Base-by-base conservation (phyloP, 306 rosid species). In the Cercis canadensis region DNA sequence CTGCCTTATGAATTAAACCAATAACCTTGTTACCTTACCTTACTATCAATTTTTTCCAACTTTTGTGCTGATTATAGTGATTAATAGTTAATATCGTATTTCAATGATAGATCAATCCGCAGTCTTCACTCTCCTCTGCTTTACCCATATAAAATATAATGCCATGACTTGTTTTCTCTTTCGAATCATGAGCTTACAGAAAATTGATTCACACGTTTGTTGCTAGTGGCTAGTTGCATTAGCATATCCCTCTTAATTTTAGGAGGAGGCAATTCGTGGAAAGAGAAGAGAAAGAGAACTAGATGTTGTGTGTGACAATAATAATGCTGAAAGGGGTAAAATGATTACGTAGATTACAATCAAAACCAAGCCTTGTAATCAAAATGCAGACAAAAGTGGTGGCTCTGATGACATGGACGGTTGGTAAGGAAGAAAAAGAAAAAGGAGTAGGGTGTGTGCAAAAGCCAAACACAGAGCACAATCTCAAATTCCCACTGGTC, bases 381-480 rank as follows among this genome's bases (percentile, higher is more conserved):
- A 69, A 79, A 75, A 65, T 67, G 75, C 18, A 72, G 80, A 78
- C 87, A 85, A 85, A 84, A 57, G 63, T 65, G 73, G 76, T 75
- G 80, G 70, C 62, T 80, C 68, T 65, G 52, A 56, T 57, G 84
- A 78, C 82, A 89, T 80, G 86, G 77, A 65, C 63, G 84, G 76
- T 70, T 68, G 85, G 76, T 65, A 58, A 61, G 79, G 49, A 67
- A 24, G 69, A 62, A 72, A 81, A 77, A 69, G 5, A 56, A 46
- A 72, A 65, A 54, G 46, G 49, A 43, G 69, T 64, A 8, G 15
- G 5, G 69, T 73, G 65, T 24, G 75, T 74, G 69, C 78, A 73
- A 87, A 86, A 86, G 87, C 77, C 92, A 73, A 85, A 87, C 86
- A 80, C 45, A 2, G 63, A 83, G 83, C 92, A 81, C 84, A 80